Base-by-base conservation (phyloP, 257 asterid species). In the Nyctanthes arbortristis region DNA sequence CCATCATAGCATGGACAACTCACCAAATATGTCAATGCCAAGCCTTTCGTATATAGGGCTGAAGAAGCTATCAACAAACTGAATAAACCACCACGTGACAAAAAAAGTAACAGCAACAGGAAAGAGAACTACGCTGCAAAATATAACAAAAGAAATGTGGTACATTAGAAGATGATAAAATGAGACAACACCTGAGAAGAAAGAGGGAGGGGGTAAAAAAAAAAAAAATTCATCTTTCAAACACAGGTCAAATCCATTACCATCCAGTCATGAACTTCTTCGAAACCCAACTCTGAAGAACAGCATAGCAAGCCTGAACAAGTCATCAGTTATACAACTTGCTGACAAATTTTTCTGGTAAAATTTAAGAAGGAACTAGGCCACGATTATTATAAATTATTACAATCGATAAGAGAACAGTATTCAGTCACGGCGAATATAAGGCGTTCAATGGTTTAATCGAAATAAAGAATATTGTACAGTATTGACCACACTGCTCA, bases 231-330 rank as follows among this genome's bases (percentile, higher is more conserved):
- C 12, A 30, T 25, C 11, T 30, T 71, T 34, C 32, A 3, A 60
- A 37, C 67, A 43, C 60, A 39, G 22, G 72, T 16, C 70, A 72
- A 79, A 61, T 33, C 56, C 22, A 9, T 79, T 84, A 93, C 98
- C 97, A 91, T 87, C 99, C 99, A 68, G 97, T 93, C 99, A 93
- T 93, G 85, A 93, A 93, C 95, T 93, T 93, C 89, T 79, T 89
- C 7, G 99, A 93, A 71, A 85, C 94, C 97, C 97, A 93, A 82
- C 99, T 93, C 81, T 89, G 97, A 67, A 93, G 92, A 84, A 93
- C 99, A 61, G 93, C 96, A 84, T 87, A 89, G 85, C 96, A 91
- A 74, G 99, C 99, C 99, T 93, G 93, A 75, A 52, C 55, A 76
- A 74, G 59, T 64, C 78, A 76, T 73, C 32, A 80, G 52, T 52